Evolutionary conservation across 2,329 filamentous ascomycete genomes (phyloP).

Genomic region (Colletotrichum truncatum): DNA sequence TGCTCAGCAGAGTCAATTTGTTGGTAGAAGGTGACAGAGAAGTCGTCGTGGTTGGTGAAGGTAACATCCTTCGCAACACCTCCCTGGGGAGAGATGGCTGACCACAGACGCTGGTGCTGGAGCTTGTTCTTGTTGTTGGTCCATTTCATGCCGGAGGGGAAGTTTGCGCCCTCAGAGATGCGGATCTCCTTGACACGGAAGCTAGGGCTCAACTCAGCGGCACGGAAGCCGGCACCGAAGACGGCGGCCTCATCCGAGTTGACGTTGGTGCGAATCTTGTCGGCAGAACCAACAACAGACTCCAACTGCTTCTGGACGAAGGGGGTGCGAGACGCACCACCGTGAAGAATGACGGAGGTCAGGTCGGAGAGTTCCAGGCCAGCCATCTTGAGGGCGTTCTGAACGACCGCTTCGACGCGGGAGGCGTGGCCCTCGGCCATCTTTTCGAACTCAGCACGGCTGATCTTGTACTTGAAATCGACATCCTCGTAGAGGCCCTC

Average conservation of each 20-base stretch:
- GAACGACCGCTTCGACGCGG: constrained; percentile 75
- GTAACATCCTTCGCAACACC: constrained; percentile 83
- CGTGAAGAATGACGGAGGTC: constrained; percentile 92
- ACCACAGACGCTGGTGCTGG: constrained; percentile 85
- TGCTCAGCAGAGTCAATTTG: constrained; percentile 67
- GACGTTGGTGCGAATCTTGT: constrained; percentile 91
- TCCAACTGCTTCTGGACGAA: constrained; percentile 94
- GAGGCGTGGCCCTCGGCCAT: constrained; percentile 74
- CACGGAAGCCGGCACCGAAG: constrained; percentile 94
- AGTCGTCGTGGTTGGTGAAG: constrained; percentile 84
- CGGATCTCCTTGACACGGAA: constrained; percentile 99
- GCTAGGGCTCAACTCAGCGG: constrained; percentile 88
- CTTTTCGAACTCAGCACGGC: constrained; percentile 81
- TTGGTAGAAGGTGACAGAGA: constrained; percentile 83
- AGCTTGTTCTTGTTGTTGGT: constrained; percentile 73
- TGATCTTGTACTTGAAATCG: constrained; percentile 92
- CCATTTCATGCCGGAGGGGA: constrained; percentile 81
- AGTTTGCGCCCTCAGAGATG: constrained; percentile 78
- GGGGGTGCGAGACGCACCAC: constrained; percentile 88
- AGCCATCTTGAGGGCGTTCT: constrained; percentile 78
- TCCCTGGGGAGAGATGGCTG: constrained; percentile 78
- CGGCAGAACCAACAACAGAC: constrained; percentile 72
- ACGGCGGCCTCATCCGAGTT: constrained; percentile 97
- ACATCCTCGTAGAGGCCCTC: constrained; percentile 92
- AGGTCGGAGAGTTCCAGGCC: constrained; percentile 79